Base-by-base conservation (phyloP, 2,329 filamentous ascomycete genomes). In the Trichophyton schoenleinii region DNA sequence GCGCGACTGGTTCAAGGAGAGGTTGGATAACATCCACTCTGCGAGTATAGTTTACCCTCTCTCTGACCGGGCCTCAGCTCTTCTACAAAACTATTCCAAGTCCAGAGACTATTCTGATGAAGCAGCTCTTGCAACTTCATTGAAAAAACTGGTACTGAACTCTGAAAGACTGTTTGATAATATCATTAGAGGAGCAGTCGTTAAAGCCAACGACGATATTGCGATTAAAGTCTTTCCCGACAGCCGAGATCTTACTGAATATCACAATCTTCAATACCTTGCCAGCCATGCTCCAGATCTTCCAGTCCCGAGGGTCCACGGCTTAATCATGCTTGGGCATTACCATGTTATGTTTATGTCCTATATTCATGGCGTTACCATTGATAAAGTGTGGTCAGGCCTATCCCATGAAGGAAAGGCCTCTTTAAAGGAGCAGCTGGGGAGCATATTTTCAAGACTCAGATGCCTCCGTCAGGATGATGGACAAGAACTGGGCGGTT, bases 261-360 rank as follows among this genome's bases (percentile, higher is more conserved):
- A 70, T 55, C 68, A 66, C 1, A 68, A 60, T 41, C 61, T 71
- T 41, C 59, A 69, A 63, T 72, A 65, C 34, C 68, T 70, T 60
- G 66, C 57, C 18, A 60, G 66, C 5, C 52, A 62, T 25, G 63
- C 62, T 11, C 66, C 68, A 11, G 66, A 70, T 38, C 63, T 70
- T 18, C 70, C 70, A 57, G 65, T 63, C 18, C 69, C 68, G 3
- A 71, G 62, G 59, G 64, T 66, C 13, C 69, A 71, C 64, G 68
- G 70, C 3, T 28, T 72, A 18, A 63, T 70, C 7, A 53, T 36
- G 4, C 62, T 68, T 3, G 67, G 66, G 1, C 64, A 65, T 67
- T 34, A 62, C 44, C 62, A 64, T 20, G 65, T 68, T 9, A 68
- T 70, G 46, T 70, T 70, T 46, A 71, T 71, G 67, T 65, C 68